Percentiles rank a stretch among this genome's conserved stretches.
Conservation (phyloP, 768 basidiomycete genomes). For the Boletus barrowsii region DNA sequence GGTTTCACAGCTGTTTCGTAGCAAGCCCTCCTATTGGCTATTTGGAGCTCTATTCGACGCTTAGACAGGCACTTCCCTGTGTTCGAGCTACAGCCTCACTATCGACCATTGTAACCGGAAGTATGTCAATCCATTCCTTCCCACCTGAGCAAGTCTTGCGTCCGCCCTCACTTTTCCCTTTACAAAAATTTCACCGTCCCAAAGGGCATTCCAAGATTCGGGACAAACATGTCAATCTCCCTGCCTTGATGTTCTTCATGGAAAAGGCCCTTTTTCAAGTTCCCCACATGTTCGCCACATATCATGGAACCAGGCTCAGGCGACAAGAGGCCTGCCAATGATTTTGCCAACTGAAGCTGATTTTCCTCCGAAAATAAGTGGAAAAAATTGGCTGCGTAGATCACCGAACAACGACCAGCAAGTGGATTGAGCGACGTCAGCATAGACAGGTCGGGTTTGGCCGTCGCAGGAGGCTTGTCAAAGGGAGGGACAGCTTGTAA, state of each 20-base stretch:
- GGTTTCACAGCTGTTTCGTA: too few relatives aligned
- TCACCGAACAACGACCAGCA: conserved; percentile 46
- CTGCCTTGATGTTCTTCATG: not conserved
- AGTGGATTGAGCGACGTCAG: conserved; percentile 47
- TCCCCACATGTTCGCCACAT: conserved; percentile 27
- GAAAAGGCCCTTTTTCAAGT: not conserved
- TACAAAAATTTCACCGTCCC: conserved; percentile 38
- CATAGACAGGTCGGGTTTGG: conserved; percentile 27
- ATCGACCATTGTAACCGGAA: conserved; percentile 25
- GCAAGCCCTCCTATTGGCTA: too few relatives aligned
- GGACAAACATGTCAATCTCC: conserved; percentile 21
- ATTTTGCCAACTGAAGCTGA: conserved; percentile 28
- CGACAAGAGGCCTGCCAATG: conserved; percentile 29
- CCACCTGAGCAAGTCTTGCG: not conserved
- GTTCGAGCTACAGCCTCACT: conserved; percentile 11
- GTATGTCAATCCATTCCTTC: not conserved
- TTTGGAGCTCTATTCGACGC: too few relatives aligned
- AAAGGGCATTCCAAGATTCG: conserved; percentile 36
- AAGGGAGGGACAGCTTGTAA: conserved; percentile 36
- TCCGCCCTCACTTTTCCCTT: conserved; percentile 13
- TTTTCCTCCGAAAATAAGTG: conserved; percentile 32
- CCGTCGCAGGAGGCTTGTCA: conserved; percentile 21
- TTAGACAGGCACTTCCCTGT: too few relatives aligned
- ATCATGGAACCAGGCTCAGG: conserved; percentile 30
- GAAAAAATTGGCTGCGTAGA: conserved; percentile 51